These are phyloP conservation scores for Vaccinium darrowii DNA, from an alignment of 148 eudicot genomes.

Conservation along the genomic window DNA sequence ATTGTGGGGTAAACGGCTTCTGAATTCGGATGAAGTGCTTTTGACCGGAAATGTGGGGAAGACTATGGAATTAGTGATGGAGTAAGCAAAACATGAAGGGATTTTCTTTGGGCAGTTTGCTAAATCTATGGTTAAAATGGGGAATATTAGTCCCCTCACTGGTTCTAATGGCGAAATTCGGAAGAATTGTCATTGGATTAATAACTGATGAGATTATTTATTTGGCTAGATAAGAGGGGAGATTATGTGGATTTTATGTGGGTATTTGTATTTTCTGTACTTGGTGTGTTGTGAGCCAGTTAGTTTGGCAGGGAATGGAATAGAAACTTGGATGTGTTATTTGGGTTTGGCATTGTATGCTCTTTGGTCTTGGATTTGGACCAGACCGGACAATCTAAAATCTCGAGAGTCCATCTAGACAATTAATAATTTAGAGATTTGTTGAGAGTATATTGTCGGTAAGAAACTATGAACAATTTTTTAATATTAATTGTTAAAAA, in stretches of 20 bases:
- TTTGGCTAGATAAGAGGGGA: not conserved
- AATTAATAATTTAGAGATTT: no score
- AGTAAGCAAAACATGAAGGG: slow-evolving; percentile 55
- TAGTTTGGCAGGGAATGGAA: no score
- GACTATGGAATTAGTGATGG: slow-evolving; percentile 49
- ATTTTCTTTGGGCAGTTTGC: slow-evolving; percentile 72
- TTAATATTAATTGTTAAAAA: no score
- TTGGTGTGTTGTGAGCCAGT: no score
- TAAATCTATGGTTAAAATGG: slow-evolving; percentile 81
- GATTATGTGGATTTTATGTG: not conserved
- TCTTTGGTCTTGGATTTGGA: no score
- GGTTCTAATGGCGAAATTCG: slow-evolving; percentile 74
- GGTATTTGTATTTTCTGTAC: not conserved
- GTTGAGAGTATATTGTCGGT: no score
- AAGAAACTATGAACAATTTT: no score
- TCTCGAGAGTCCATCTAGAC: no score
- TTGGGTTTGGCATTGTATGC: not conserved
- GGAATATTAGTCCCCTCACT: slow-evolving; percentile 56
- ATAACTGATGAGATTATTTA: slow-evolving; percentile 37
- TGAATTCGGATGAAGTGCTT: slow-evolving; percentile 70
- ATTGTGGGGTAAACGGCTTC: slow-evolving; percentile 73
- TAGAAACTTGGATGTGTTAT: no score
- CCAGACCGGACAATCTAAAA: no score
- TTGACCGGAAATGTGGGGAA: slow-evolving; percentile 47
- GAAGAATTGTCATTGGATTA: slow-evolving; percentile 59